phyloP scores from a whole-genome alignment of 139 green algal species.

The Micromonas commoda region DNA sequence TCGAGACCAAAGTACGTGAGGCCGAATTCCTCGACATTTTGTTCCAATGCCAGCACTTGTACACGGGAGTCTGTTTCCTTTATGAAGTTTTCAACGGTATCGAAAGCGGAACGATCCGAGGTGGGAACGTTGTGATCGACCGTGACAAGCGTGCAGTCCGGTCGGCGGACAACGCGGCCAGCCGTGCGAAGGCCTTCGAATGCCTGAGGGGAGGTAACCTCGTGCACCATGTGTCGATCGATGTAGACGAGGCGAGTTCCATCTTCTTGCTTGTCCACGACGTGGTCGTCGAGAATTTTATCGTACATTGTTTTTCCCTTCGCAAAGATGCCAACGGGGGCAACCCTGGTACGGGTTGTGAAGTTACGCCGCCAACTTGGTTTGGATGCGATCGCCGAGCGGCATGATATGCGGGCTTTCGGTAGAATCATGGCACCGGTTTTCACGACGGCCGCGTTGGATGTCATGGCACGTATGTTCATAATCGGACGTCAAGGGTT shows the following conservation, averaged over 20 bases:
- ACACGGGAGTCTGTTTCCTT: slow-evolving; percentile 30
- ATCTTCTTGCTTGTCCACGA: slow-evolving; percentile 30
- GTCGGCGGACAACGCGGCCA: slow-evolving; percentile 28
- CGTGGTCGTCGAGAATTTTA: slow-evolving; percentile 39
- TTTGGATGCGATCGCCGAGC: no score
- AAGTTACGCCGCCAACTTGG: no score
- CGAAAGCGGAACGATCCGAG: slow-evolving; percentile 31
- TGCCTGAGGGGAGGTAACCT: slow-evolving; percentile 41
- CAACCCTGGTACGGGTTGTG: no score
- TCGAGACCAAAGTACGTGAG: slow-evolving; percentile 38
- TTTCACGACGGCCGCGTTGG: no score
- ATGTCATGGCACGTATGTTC: no score
- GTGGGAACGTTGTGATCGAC: slow-evolving; percentile 45
- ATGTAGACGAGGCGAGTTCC: slow-evolving; percentile 40
- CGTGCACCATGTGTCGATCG: slow-evolving; percentile 42
- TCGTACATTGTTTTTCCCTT: slow-evolving; percentile 38
- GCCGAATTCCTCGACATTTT: slow-evolving; percentile 40
- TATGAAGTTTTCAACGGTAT: slow-evolving; percentile 39
- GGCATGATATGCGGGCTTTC: no score
- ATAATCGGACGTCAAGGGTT: no score
- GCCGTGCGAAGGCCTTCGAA: slow-evolving; percentile 41
- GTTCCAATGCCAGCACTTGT: slow-evolving; percentile 36
- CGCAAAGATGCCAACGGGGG: no score
- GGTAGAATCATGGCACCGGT: no score
- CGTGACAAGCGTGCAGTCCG: slow-evolving; percentile 38